Conservation (phyloP, 371 early-diverging fungal species). For the Saksenaea oblongispora region DNA sequence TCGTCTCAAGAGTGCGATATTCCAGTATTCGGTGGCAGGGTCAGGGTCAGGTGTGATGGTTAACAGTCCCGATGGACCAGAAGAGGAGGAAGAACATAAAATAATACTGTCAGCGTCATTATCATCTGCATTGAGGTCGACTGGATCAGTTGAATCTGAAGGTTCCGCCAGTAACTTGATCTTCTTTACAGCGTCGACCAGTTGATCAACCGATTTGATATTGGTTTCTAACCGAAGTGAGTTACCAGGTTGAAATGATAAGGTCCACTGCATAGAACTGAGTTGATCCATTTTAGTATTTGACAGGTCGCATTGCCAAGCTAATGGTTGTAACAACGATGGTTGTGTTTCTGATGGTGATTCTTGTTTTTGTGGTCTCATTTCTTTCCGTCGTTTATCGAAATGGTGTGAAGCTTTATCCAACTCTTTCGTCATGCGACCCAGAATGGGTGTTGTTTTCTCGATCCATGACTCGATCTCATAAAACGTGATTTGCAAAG, state of each 20-base stretch:
- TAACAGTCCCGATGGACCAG: background rate
- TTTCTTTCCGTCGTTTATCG: constrained; percentile 26
- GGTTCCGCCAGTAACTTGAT: constrained; percentile 31
- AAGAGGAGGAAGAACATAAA: background rate
- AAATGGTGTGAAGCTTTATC: constrained; percentile 49
- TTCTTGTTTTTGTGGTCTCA: background rate
- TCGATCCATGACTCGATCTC: constrained; percentile 56
- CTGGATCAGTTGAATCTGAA: background rate
- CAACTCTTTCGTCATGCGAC: constrained; percentile 50
- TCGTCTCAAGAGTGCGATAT: constrained; percentile 29
- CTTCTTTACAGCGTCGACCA: constrained; percentile 51
- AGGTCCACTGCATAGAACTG: constrained; percentile 43
- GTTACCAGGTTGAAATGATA: constrained; percentile 44
- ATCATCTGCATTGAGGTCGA: background rate
- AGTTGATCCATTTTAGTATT: constrained; percentile 2
- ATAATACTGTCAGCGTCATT: background rate
- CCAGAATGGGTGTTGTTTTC: constrained; percentile 47
- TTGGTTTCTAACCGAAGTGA: constrained; percentile 48
- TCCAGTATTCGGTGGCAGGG: constrained; percentile 45
- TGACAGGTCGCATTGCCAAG: background rate
- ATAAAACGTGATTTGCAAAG: constrained; percentile 54
- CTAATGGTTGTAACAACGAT: background rate
- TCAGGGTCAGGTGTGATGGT: constrained; percentile 22
- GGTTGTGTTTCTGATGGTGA: background rate
- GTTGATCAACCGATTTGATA: constrained; percentile 49